Evolutionary conservation across 164 flowering plant species (phyloP).

Genomic region (Stephania yunnanensis): DNA sequence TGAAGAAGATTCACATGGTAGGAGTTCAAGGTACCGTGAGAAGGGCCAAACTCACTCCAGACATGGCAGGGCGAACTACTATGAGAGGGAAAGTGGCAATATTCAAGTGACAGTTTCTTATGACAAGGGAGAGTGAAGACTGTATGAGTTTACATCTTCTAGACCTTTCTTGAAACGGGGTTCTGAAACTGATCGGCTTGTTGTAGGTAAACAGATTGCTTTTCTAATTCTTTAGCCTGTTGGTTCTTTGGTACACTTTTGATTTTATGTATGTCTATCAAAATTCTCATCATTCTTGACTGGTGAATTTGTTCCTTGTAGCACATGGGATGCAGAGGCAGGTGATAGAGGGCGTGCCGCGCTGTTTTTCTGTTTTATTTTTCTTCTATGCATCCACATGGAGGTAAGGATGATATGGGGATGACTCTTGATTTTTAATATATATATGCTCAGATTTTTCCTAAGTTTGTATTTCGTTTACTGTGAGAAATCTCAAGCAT

Average conservation of each 20-base stretch:
- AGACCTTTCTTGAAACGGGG: not conserved
- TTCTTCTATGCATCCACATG: constrained; percentile 4
- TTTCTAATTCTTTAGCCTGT: not conserved
- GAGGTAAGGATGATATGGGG: constrained; percentile 13
- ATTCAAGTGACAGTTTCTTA: constrained; percentile 28
- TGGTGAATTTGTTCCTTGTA: not conserved
- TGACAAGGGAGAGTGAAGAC: constrained; percentile 21
- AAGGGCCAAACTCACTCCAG: constrained; percentile 54
- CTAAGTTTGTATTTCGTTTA: constrained; percentile 7
- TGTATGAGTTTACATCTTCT: not conserved
- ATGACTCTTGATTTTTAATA: constrained; percentile 12
- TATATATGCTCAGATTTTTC: constrained; percentile 13
- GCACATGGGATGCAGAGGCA: not conserved
- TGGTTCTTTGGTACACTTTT: not conserved
- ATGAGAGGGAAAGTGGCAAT: constrained; percentile 29
- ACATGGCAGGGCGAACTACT: constrained; percentile 50
- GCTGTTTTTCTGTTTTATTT: not conserved
- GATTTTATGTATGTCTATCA: not conserved
- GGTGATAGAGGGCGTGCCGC: not conserved
- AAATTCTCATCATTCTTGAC: not conserved
- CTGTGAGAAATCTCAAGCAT: constrained; percentile 20
- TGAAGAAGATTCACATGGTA: constrained; percentile 31
- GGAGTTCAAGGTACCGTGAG: constrained; percentile 43
- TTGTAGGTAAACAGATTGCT: constrained; percentile 8
- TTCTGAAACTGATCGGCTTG: not conserved